Percentiles rank a stretch among this genome's conserved stretches.
Conservation (phyloP, 2,329 filamentous ascomycete species). For the Plenodomus biglobosus region DNA sequence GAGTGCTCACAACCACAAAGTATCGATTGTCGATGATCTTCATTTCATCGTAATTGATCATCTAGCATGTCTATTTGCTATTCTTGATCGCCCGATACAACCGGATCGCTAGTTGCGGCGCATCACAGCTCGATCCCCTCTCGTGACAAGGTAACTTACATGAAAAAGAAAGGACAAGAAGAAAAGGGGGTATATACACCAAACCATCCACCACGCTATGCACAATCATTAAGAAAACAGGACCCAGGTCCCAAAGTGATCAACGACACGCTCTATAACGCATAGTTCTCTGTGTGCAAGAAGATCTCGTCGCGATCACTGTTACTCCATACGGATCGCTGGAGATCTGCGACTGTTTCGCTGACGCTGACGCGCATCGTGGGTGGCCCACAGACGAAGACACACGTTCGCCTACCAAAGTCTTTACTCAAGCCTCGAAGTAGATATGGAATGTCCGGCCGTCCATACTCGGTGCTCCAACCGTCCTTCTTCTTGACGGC, state of each 20-base stretch:
- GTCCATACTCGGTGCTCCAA: slow-evolving; percentile 90
- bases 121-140: neutral
- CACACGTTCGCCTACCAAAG: slow-evolving; percentile 78
- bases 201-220: slow-evolving; percentile 28
- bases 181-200: slow-evolving; percentile 23
- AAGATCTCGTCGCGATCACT: slow-evolving; percentile 84
- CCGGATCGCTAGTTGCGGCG: neutral
- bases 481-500: slow-evolving; percentile 62
- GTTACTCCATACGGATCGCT: slow-evolving; percentile 80
- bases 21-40: too few relatives aligned
- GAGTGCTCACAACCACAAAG: too few relatives aligned
- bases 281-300: slow-evolving; percentile 93
- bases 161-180: slow-evolving; percentile 7
- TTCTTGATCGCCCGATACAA: too few relatives aligned
- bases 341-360: slow-evolving; percentile 79
- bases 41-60: too few relatives aligned
- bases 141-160: neutral
- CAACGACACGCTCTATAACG: slow-evolving; percentile 58
- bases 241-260: neutral
- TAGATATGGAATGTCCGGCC: slow-evolving; percentile 85
- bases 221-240: slow-evolving; percentile 20
- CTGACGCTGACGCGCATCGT: slow-evolving; percentile 85
- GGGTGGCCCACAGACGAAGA: slow-evolving; percentile 90
- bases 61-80: neutral
- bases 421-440: slow-evolving; percentile 80